These are phyloP conservation scores for Gastrolobium bilobum DNA, from an alignment of 306 rosid species.

Conservation along the genomic window DNA sequence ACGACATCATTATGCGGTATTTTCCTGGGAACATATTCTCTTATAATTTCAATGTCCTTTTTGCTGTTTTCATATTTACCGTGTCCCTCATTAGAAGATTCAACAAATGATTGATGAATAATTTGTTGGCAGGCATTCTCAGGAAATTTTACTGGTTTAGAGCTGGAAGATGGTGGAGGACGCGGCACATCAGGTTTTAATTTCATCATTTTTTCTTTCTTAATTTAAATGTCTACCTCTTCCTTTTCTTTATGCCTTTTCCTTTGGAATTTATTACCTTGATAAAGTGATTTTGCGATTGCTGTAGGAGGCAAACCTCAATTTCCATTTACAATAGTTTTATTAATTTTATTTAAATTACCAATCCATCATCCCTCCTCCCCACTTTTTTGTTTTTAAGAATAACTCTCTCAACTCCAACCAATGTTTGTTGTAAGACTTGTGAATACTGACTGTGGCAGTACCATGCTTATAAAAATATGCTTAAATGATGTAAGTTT, in stretches of 20 bases:
- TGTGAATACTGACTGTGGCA: constrained; percentile 11
- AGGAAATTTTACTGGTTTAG: constrained; percentile 88
- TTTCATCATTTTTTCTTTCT: constrained; percentile 5
- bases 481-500: constrained; percentile 19
- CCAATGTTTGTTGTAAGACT: constrained; percentile 14
- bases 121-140: constrained; percentile 83
- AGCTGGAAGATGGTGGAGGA: constrained; percentile 99
- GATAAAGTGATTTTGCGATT: not conserved
- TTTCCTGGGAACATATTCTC: constrained; percentile 28
- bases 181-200: constrained; percentile 92
- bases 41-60: not conserved
- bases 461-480: constrained; percentile 28
- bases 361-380: not conserved
- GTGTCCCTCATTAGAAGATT: constrained; percentile 28
- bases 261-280: constrained; percentile 27
- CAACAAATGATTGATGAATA: constrained; percentile 40
- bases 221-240: not conserved
- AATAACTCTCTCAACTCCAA: constrained; percentile 33
- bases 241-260: constrained; percentile 1
- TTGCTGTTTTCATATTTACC: constrained; percentile 17
- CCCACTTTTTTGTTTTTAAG: constrained; percentile 1
- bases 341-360: constrained; percentile 2
- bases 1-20: constrained; percentile 89
- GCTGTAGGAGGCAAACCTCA: constrained; percentile 32
- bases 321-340: not conserved